A percentile compares a stretch with the other conserved stretches of the same genome.
Evolutionary conservation across 148 eudicot species (phyloP).

Genomic region (Selenicereus undatus): DNA sequence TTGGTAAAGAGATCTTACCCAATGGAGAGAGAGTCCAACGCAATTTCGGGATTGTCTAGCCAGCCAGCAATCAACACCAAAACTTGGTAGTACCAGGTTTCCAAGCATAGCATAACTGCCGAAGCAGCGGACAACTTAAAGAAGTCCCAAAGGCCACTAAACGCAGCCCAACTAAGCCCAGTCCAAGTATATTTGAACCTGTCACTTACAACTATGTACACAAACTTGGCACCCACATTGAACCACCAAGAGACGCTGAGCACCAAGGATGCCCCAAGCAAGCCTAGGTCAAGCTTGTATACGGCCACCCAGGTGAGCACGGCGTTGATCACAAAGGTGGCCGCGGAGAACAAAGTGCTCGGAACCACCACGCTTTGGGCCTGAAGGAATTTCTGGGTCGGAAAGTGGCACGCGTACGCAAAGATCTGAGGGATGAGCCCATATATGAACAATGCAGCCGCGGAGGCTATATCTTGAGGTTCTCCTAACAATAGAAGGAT

Average conservation of each 20-base stretch:
- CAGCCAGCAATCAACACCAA: constrained; percentile 47
- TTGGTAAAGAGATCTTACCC: constrained; percentile 24
- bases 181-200: constrained; percentile 46
- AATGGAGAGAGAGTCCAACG: constrained; percentile 50
- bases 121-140: constrained; percentile 46
- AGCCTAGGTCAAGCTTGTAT: constrained; percentile 34
- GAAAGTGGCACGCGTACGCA: constrained; percentile 49
- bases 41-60: constrained; percentile 40
- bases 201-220: constrained; percentile 32
- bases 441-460: constrained; percentile 35
- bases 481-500: constrained; percentile 39
- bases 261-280: constrained; percentile 43
- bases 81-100: constrained; percentile 49
- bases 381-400: constrained; percentile 53
- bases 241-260: constrained; percentile 59
- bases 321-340: constrained; percentile 27
- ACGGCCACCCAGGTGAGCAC: constrained; percentile 36
- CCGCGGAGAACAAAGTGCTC: constrained; percentile 40
- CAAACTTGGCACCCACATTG: constrained; percentile 42
- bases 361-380: constrained; percentile 48
- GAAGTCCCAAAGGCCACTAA: constrained; percentile 42
- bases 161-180: constrained; percentile 42
- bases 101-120: constrained; percentile 57
- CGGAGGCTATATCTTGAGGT: constrained; percentile 37
- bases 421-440: constrained; percentile 58